A percentile compares a stretch with the other conserved stretches of the same genome.
phyloP scores from a whole-genome alignment of 371 early-diverging fungal genomes.

The Fennellomyces sp. region DNA sequence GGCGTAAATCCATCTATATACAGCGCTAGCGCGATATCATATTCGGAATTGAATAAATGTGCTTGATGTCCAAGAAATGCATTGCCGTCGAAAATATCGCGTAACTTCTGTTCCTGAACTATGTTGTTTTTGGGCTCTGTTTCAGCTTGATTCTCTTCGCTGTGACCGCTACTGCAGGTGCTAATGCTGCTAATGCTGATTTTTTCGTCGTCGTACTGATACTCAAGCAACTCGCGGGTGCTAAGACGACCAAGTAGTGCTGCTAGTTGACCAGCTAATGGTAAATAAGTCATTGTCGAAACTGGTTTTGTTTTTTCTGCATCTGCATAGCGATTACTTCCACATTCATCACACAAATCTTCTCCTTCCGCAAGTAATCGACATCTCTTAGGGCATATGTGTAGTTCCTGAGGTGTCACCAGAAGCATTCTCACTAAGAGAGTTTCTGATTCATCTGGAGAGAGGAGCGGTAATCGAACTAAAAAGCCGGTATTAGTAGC shows the following conservation, averaged over 20 bases:
- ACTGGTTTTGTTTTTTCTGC: neutral
- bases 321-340: neutral
- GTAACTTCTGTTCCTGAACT: neutral
- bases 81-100: constrained; percentile 9
- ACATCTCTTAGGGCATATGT: neutral
- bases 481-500: neutral
- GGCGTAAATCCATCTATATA: constrained; percentile 12
- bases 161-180: neutral
- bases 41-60: neutral
- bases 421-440: neutral
- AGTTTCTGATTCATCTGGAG: neutral
- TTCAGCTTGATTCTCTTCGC: neutral
- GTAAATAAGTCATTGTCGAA: constrained; percentile 8
- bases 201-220: neutral
- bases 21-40: constrained; percentile 3
- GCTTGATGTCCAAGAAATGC: neutral
- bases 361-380: neutral
- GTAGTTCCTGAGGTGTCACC: neutral
- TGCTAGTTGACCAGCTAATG: constrained; percentile 8
- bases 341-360: neutral
- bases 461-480: no score
- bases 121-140: neutral
- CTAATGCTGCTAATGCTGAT: neutral
- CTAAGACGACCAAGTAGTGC: neutral
- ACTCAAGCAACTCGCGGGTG: neutral